A percentile compares a stretch with the other conserved stretches of the same genome.
Evolutionary conservation across 352 stramenopile species (phyloP).

Genomic region (Globisporangium polare): DNA sequence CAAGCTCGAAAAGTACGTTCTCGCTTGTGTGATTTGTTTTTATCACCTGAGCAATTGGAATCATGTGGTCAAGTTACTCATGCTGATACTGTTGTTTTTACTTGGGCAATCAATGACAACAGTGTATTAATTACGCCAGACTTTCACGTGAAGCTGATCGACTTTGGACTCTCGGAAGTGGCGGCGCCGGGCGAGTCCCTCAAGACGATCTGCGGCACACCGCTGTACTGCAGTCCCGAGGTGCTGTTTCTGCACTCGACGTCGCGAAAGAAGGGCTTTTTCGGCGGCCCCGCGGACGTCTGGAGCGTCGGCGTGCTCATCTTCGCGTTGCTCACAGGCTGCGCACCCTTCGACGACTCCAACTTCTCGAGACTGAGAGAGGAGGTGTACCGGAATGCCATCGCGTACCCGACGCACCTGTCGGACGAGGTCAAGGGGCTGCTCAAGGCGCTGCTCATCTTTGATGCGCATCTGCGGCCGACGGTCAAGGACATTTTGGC

Average conservation of each 20-base stretch:
- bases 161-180: slow-evolving; percentile 94
- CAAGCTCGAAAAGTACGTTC: slow-evolving; percentile 92
- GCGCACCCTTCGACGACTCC: slow-evolving; percentile 77
- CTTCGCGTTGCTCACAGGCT: slow-evolving; percentile 80
- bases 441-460: slow-evolving; percentile 63
- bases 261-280: slow-evolving; percentile 39
- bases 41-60: too few relatives aligned
- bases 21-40: neutral
- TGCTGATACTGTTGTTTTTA: neutral
- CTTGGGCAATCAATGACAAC: slow-evolving; percentile 3
- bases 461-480: slow-evolving; percentile 52
- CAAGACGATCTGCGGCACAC: slow-evolving; percentile 74
- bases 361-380: slow-evolving; percentile 56
- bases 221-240: slow-evolving; percentile 80
- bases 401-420: slow-evolving; percentile 61
- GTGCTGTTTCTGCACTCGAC: slow-evolving; percentile 62
- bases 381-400: slow-evolving; percentile 64
- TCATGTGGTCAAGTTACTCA: too few relatives aligned
- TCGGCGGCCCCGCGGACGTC: slow-evolving; percentile 61
- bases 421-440: slow-evolving; percentile 61
- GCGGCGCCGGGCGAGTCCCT: slow-evolving; percentile 64
- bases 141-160: slow-evolving; percentile 93
- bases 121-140: slow-evolving; percentile 91
- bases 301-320: slow-evolving; percentile 79
- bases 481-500: slow-evolving; percentile 55